phyloP scores from a whole-genome alignment of 768 basidiomycete species.

The Macrolepiota fuliginosa region DNA sequence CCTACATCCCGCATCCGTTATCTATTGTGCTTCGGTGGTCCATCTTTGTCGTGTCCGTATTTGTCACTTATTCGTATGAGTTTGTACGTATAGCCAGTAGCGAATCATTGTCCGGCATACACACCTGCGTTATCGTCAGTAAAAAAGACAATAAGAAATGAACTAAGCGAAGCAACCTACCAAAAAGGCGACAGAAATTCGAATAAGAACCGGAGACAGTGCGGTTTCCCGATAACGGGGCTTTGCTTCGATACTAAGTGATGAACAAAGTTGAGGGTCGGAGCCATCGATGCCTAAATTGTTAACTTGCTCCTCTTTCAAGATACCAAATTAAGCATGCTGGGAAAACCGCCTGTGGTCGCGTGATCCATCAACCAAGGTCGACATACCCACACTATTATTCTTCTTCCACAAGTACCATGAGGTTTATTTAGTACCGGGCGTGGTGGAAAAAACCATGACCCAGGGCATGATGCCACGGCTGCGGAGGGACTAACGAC shows the following conservation, averaged over 20 bases:
- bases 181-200: constrained; percentile 19
- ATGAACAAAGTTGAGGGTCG: constrained; percentile 8
- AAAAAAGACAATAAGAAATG: constrained; percentile 27
- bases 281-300: not conserved
- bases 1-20: constrained; percentile 11
- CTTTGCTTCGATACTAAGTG: constrained; percentile 5
- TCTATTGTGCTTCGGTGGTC: constrained; percentile 9
- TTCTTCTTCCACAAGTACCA: not conserved
- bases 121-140: constrained; percentile 10
- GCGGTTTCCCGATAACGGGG: constrained; percentile 16
- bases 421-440: not conserved
- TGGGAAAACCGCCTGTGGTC: constrained; percentile 1
- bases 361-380: not conserved
- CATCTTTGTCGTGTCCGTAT: constrained; percentile 4
- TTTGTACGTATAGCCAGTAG: constrained; percentile 19
- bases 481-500: not conserved
- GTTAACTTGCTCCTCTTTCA: constrained; percentile 3
- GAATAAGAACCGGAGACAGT: constrained; percentile 13
- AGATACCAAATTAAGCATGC: constrained; percentile 3
- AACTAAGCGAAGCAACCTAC: constrained; percentile 20
- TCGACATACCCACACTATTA: constrained; percentile 9
- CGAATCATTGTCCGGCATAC: constrained; percentile 21
- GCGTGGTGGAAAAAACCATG: not conserved
- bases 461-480: not conserved
- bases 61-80: constrained; percentile 16